These are phyloP conservation scores for Neurospora sp. DNA, from an alignment of 2,329 filamentous ascomycete genomes.

Conservation along the genomic window DNA sequence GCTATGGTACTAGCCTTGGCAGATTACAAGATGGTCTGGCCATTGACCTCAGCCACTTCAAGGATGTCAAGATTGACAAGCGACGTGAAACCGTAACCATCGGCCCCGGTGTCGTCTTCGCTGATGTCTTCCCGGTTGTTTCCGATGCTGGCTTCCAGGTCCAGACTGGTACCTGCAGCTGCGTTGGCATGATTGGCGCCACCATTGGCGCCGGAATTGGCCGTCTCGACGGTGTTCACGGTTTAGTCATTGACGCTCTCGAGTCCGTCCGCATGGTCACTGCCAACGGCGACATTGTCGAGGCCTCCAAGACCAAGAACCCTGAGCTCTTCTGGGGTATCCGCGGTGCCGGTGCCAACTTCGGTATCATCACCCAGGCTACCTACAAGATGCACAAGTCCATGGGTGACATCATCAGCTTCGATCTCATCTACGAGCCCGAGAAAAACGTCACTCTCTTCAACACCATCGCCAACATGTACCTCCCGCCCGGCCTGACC, in stretches of 20 bases:
- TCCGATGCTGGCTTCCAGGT: constrained; percentile 5
- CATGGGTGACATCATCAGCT: neutral
- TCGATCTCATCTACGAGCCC: neutral
- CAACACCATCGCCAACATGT: neutral
- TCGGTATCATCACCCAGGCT: constrained; percentile 19
- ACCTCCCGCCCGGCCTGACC: neutral
- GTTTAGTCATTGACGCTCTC: constrained; percentile 1
- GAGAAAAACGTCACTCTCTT: neutral
- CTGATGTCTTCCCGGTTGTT: constrained; percentile 1
- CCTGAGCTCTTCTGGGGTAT: constrained; percentile 25
- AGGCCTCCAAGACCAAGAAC: constrained; percentile 21
- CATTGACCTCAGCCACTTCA: constrained; percentile 7
- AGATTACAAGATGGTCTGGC: constrained; percentile 1
- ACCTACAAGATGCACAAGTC: neutral
- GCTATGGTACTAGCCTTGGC: constrained; percentile 1
- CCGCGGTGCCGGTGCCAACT: constrained; percentile 24
- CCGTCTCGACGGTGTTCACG: constrained; percentile 2
- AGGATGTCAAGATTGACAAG: constrained; percentile 2
- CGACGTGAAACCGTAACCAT: constrained; percentile 5
- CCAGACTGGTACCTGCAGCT: neutral
- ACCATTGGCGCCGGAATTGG: constrained; percentile 10
- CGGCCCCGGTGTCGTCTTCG: constrained; percentile 1
- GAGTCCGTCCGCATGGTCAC: constrained; percentile 4
- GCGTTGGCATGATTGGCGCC: constrained; percentile 3
- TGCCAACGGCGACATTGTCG: constrained; percentile 13